These are phyloP conservation scores for Hapsidospora chrysogenum DNA, from an alignment of 495 filamentous ascomycete genomes.

Conservation along the genomic window DNA sequence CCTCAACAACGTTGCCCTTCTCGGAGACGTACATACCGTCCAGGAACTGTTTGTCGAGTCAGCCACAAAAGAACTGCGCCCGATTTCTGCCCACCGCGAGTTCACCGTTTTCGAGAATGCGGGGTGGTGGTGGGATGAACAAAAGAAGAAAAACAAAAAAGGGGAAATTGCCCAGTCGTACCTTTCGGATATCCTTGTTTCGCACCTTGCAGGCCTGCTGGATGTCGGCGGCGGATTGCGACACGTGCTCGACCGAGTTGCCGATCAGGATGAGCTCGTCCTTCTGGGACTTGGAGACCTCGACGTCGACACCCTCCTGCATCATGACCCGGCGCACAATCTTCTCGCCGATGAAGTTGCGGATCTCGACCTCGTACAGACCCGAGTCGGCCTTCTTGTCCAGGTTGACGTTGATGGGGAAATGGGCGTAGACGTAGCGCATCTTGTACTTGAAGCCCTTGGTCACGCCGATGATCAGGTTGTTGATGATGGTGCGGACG, in stretches of 20 bases:
- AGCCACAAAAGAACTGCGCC: constrained; percentile 17
- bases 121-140: not conserved
- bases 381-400: constrained; percentile 91
- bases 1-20: constrained; percentile 70
- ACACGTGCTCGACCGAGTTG: constrained; percentile 92
- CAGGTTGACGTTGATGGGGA: constrained; percentile 99
- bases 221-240: constrained; percentile 94
- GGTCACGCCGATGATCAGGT: constrained; percentile 94
- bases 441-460: constrained; percentile 99
- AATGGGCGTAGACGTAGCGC: constrained; percentile 99
- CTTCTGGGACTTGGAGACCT: constrained; percentile 80
- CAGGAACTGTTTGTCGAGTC: no score
- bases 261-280: constrained; percentile 86
- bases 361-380: constrained; percentile 82
- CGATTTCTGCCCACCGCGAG: not conserved
- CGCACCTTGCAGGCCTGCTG: constrained; percentile 97
- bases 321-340: constrained; percentile 83
- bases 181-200: constrained; percentile 99
- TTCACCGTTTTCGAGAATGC: not conserved
- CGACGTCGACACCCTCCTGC: constrained; percentile 77
- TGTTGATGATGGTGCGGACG: constrained; percentile 93
- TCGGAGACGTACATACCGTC: constrained; percentile 99
- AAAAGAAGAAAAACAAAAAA: not conserved
- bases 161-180: constrained; percentile 14
- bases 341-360: constrained; percentile 99